A percentile compares a stretch with the other conserved stretches of the same genome.
Conservation (phyloP, 306 rosid species). For the Rosa rugosa region DNA sequence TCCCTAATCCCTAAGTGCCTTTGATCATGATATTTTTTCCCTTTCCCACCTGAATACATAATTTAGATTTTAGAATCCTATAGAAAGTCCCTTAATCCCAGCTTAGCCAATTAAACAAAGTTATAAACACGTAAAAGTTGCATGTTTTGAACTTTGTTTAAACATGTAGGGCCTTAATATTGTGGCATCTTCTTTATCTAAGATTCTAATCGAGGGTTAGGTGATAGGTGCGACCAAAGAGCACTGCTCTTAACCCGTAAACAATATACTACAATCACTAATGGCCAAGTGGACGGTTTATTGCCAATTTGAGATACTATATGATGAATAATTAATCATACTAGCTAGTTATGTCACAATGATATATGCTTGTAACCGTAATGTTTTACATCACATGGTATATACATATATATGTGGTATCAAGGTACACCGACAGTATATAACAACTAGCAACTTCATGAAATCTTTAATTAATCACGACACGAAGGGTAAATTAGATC, state of each 20-base stretch:
- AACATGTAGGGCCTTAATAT: constrained; percentile 28
- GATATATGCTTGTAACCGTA: background rate
- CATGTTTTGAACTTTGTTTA: constrained; percentile 6
- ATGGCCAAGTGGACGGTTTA: background rate
- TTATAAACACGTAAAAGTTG: background rate
- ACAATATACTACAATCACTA: background rate
- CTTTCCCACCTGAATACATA: background rate
- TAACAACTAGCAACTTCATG: background rate
- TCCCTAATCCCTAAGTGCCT: background rate
- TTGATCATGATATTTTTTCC: background rate
- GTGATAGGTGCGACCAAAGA: constrained; percentile 20
- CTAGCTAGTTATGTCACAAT: background rate
- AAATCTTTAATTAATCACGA: constrained; percentile 9
- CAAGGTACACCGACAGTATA: background rate
- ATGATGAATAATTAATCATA: background rate
- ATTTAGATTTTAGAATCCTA: background rate
- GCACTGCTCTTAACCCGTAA: constrained; percentile 3
- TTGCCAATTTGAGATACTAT: background rate
- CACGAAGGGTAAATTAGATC: background rate
- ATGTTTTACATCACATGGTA: background rate
- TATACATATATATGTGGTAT: background rate
- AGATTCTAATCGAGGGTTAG: background rate
- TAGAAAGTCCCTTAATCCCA: background rate
- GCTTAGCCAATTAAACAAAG: background rate
- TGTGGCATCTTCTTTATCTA: background rate